phyloP scores from a whole-genome alignment of 441 rosid genomes.

The Gossypium trilobum region DNA sequence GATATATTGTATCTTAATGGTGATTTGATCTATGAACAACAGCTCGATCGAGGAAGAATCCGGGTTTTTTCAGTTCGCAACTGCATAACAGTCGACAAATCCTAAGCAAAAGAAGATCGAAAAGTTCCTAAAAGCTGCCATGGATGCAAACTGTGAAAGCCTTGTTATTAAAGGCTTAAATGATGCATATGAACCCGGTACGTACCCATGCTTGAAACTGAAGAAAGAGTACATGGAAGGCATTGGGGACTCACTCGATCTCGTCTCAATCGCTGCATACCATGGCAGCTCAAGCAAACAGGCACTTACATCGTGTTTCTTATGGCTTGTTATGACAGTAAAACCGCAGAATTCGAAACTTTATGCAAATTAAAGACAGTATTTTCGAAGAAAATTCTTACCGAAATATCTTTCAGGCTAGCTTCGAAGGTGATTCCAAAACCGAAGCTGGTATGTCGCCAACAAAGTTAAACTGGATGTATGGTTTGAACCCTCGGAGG shows the following conservation, averaged over 20 bases:
- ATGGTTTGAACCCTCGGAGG: background rate
- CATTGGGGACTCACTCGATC: background rate
- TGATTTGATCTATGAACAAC: conserved; percentile 57
- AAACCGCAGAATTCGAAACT: background rate
- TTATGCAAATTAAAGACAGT: background rate
- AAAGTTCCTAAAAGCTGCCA: background rate
- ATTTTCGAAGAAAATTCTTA: background rate
- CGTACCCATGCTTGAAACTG: background rate
- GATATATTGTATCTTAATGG: conserved; percentile 71
- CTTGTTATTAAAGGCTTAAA: background rate
- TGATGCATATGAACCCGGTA: background rate
- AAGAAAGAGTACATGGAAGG: background rate
- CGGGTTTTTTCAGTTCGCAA: background rate
- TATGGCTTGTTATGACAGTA: background rate
- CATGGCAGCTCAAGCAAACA: background rate
- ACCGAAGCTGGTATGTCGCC: background rate
- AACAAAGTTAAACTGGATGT: background rate
- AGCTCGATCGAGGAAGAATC: conserved; percentile 22
- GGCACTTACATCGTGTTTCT: background rate
- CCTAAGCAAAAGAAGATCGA: background rate
- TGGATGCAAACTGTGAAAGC: background rate
- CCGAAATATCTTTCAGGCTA: background rate
- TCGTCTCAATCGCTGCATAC: background rate
- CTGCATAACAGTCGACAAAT: background rate
- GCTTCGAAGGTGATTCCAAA: background rate